A percentile compares a stretch with the other conserved stretches of the same genome.
These are phyloP conservation scores for Keithomyces neogunnii DNA, from an alignment of 2,329 filamentous ascomycete genomes.

Conservation along the genomic window DNA sequence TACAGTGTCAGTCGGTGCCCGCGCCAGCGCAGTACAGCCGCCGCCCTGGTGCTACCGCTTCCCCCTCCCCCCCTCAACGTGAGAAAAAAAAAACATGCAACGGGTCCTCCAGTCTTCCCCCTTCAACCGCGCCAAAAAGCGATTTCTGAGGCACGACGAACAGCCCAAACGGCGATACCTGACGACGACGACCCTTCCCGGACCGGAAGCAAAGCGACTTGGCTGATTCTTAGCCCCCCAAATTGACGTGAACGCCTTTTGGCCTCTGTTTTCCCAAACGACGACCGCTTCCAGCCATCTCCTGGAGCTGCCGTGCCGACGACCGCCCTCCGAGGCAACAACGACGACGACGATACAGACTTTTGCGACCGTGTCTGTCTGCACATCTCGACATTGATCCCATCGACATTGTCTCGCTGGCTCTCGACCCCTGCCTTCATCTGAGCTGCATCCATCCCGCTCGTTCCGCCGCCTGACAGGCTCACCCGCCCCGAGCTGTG, in stretches of 20 bases:
- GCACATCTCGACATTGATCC: conserved; percentile 1
- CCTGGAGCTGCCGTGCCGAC: conserved; percentile 12
- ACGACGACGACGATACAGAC: conserved; percentile 20
- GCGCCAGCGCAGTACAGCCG: neutral
- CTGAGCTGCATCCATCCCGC: conserved; percentile 7
- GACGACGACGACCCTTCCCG: conserved; percentile 1
- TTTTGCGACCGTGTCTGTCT: conserved; percentile 5
- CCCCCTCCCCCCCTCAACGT: neutral
- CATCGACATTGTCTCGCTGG: neutral
- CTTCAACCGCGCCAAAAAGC: conserved; percentile 4
- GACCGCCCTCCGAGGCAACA: conserved; percentile 23
- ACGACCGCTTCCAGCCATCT: conserved; percentile 3
- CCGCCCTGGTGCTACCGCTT: neutral
- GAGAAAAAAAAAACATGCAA: conserved; percentile 4
- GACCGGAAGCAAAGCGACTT: conserved; percentile 2
- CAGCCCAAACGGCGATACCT: conserved; percentile 3
- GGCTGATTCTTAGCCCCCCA: neutral
- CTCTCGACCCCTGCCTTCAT: neutral
- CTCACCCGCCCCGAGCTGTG: conserved; percentile 19
- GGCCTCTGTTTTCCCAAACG: neutral
- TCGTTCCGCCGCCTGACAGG: conserved; percentile 11
- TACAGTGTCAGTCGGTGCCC: too few relatives aligned
- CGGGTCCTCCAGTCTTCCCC: neutral
- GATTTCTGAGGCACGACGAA: conserved; percentile 4
- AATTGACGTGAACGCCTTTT: conserved; percentile 7